Percentiles rank a stretch among this genome's conserved stretches.
Evolutionary conservation across 140 eudicot genomes (phyloP).

Genomic region (Bidens hawaiensis): DNA sequence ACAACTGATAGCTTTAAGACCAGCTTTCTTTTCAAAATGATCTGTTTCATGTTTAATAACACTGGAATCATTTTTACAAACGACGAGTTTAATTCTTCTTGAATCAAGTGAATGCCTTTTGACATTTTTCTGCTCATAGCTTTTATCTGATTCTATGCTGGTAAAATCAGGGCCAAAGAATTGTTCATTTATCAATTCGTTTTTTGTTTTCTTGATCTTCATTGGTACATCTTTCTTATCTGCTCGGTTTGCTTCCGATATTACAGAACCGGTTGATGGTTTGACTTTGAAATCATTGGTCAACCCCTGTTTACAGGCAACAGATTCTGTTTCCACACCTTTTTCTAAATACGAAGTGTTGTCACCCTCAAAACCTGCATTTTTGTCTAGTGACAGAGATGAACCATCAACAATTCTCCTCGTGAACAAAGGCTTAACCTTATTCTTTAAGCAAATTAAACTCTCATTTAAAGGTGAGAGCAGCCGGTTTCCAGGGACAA

Average conservation of each 20-base stretch:
- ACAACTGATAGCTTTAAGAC: constrained; percentile 8
- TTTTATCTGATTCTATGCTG: constrained; percentile 33
- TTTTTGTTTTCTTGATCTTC: constrained; percentile 42
- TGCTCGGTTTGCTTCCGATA: constrained; percentile 30
- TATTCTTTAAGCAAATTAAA: constrained; percentile 34
- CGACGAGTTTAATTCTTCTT: constrained; percentile 24
- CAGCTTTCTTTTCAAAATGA: constrained; percentile 23
- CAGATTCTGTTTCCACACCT: constrained; percentile 18
- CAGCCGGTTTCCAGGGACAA: constrained; percentile 46
- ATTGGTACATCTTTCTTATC: constrained; percentile 33
- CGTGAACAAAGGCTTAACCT: not conserved
- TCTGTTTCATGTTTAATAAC: constrained; percentile 25
- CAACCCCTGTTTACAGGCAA: constrained; percentile 21
- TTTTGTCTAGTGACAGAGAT: constrained; percentile 23
- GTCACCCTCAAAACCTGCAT: constrained; percentile 20
- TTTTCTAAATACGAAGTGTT: constrained; percentile 19
- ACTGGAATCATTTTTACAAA: constrained; percentile 35
- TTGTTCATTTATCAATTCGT: constrained; percentile 29
- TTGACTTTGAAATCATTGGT: constrained; percentile 33
- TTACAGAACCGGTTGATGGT: constrained; percentile 13
- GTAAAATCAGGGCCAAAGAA: constrained; percentile 24
- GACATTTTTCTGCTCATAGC: constrained; percentile 33
- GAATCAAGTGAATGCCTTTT: constrained; percentile 37
- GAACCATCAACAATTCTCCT: constrained; percentile 30
- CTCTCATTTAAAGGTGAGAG: constrained; percentile 75